phyloP scores from a whole-genome alignment of 1,139 yeast species.

The Insectozyma bohioensis region DNA sequence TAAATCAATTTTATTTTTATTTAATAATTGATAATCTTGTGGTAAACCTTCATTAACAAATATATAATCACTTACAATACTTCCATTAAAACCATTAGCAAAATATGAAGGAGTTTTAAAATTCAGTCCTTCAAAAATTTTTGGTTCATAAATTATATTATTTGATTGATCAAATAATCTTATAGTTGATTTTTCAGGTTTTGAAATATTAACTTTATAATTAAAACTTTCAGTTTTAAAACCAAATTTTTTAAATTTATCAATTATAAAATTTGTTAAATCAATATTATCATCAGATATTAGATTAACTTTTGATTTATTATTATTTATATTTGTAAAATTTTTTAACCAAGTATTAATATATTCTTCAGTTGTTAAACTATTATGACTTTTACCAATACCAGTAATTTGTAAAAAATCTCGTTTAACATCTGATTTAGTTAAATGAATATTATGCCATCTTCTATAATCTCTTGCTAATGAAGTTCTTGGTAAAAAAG shows the following conservation, averaged over 20 bases:
- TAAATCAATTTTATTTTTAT: conserved; percentile 20
- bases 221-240: conserved; percentile 22
- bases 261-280: conserved; percentile 25
- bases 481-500: conserved; percentile 86
- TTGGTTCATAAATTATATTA: conserved; percentile 30
- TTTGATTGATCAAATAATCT: conserved; percentile 24
- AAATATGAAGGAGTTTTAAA: conserved; percentile 38
- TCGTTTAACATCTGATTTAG: conserved; percentile 65
- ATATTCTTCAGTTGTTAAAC: conserved; percentile 28
- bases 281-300: conserved; percentile 28
- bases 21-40: conserved; percentile 28
- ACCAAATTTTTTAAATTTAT: conserved; percentile 28
- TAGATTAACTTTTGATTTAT: conserved; percentile 21
- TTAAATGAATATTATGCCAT: conserved; percentile 62
- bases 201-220: conserved; percentile 19
- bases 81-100: conserved; percentile 31
- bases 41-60: conserved; percentile 33
- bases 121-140: conserved; percentile 12
- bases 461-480: conserved; percentile 79
- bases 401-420: conserved; percentile 29
- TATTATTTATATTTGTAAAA: conserved; percentile 19
- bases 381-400: conserved; percentile 24
- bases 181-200: conserved; percentile 28
- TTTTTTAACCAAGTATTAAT: conserved; percentile 28
- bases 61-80: conserved; percentile 25